These are phyloP conservation scores for Diplosphaera chodatii DNA, from an alignment of 139 green algal species.

Conservation along the genomic window DNA sequence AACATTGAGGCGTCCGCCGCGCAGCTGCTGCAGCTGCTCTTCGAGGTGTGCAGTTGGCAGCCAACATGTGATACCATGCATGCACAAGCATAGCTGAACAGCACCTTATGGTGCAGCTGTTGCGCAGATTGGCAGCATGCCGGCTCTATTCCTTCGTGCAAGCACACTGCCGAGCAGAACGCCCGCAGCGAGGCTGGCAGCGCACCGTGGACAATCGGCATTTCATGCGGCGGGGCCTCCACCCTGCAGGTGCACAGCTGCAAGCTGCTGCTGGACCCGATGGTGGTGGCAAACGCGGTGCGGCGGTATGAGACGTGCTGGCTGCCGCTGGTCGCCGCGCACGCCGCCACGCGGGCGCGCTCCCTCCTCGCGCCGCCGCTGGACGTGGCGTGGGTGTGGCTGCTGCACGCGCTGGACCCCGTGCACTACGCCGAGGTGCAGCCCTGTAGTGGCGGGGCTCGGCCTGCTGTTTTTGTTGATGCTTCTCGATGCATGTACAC, in stretches of 20 bases:
- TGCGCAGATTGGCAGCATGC: no score
- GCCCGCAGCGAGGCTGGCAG: no score
- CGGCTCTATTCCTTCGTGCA: no score
- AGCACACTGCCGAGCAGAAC: no score
- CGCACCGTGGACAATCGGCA: no score
- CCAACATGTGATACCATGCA: no score
- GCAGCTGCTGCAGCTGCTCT: neutral
- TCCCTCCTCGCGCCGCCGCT: neutral
- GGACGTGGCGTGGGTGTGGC: neutral
- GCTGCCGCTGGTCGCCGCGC: neutral
- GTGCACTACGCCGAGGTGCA: neutral
- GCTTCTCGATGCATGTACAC: no score
- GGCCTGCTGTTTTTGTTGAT: no score
- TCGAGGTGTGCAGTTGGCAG: neutral
- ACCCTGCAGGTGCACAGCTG: neutral
- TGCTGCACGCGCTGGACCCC: neutral
- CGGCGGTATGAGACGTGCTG: neutral
- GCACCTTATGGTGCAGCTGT: no score
- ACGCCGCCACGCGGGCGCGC: neutral
- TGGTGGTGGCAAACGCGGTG: neutral
- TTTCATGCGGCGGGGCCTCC: no score
- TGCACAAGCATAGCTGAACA: no score
- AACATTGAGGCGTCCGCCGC: neutral
- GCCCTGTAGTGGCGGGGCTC: no score
- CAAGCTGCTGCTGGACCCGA: constrained; percentile 1